Base-by-base conservation (phyloP, 306 rosid species). In the Phaseolus lunatus region DNA sequence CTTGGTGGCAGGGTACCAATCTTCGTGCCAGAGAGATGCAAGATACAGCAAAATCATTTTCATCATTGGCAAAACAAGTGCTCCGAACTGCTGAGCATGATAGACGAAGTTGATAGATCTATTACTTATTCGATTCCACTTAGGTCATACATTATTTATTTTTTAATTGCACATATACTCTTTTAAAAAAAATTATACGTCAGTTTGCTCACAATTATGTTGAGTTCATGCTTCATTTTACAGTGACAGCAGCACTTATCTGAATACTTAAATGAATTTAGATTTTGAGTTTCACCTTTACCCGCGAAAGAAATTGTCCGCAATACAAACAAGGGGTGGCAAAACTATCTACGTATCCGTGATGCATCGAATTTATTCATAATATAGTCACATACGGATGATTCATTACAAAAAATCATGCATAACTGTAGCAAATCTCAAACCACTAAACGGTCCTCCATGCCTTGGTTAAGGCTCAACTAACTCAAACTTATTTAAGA, bases 1-100 rank as follows among this genome's bases (percentile, higher is more conserved):
- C 67, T 86, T 73, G 22, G 49, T 73, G 22, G 49, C 87, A 92
- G 93, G 97, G 90, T 13, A 88, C 83, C 72, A 85, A 79, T 66
- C 71, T 67, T 61, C 84, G 77, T 54, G 43, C 98, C 20, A 19
- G 95, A 31, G 92, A 92, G 15, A 90, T 94, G 91, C 91, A 92
- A 83, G 93, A 90, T 80, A 84, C 83, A 31, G 98, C 98, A 43
- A 84, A 74, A 72, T 90, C 98, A 53, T 92, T 92, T 81, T 95
- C 96, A 68, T 85, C 95, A 58, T 73, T 90, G 89, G 98, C 96
- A 50, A 91, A 85, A 20, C 91, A 90, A 70, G 83, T 92, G 75
- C 88, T 90, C 37, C 86, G 47, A 86, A 89, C 86, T 16, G 75
- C 89, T 53, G 91, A 90, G 85, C 92, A 85, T 14, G 89, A 86